Base-by-base conservation (phyloP, 805 yeast species). In the Spathaspora passalidarum region DNA sequence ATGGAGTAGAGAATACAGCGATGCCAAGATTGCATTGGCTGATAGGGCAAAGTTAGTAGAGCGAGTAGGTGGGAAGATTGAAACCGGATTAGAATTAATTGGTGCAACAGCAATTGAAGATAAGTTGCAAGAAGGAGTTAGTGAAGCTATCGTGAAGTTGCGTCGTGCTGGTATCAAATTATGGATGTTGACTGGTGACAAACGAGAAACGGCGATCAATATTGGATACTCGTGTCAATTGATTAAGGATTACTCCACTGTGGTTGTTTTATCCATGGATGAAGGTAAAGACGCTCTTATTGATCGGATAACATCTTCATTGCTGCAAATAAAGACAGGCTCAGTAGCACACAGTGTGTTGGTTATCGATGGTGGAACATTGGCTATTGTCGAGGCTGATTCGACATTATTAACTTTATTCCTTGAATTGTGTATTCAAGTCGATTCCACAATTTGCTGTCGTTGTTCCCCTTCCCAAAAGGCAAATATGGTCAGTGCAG, bases 101-200 rank as follows among this genome's bases (percentile, higher is more conserved):
- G 99, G 99, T 4, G 97, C 96, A 3, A 90, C 97, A 4, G 99
- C 98, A 0, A 94, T 94, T 50, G 99, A 94, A 61, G 99, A 94
- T 61, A 94, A 92, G 60, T 73, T 94, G 34, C 99, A 94, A 66
- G 86, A 84, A 19, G 99, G 99, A n/a, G 99, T 94, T 5, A 86
- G 97, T 18, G 96, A 91, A 45, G 80, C 98, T 0, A 91, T 94
- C 51, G 97, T 89, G 48, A 90, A 89, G 58, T 75, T 94, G 42
- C 79, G 96, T 55, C 76, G 95, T 51, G 98, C 99, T 0, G 96
- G 96, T 2, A 89, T 94, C 47, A 88, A 85, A 57, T 68, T 94
- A 74, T 94, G 99, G 99, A 94, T 94, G 97, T 72, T 94, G 40
- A 94, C 99, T 0, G 99, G 99, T 38, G 99, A 94, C 62, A 95